phyloP scores from a whole-genome alignment of 2,329 filamentous ascomycete genomes.

The Fusarium buharicum region DNA sequence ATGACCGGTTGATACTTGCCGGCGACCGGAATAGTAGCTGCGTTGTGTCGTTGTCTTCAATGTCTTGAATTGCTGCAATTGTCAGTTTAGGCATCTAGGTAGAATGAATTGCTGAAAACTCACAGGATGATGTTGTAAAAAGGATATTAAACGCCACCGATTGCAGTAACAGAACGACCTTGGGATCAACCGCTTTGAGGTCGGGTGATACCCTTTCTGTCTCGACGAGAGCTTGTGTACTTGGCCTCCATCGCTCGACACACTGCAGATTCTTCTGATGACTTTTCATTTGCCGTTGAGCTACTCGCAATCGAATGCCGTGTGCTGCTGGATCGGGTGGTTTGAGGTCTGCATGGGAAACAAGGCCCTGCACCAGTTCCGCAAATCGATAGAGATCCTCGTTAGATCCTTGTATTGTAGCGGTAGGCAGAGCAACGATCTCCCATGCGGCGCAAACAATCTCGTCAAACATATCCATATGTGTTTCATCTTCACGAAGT shows the following conservation, averaged over 20 bases:
- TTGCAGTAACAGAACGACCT: constrained; percentile 30
- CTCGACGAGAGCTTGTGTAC: not conserved
- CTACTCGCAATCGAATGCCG: constrained; percentile 27
- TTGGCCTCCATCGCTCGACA: not conserved
- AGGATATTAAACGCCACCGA: constrained; percentile 40
- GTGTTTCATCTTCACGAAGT: constrained; percentile 19
- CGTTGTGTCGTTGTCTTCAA: constrained; percentile 12
- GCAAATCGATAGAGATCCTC: constrained; percentile 32
- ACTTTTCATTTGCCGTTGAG: constrained; percentile 32
- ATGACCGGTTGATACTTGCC: constrained; percentile 26
- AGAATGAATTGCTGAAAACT: not conserved
- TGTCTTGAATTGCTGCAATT: constrained; percentile 35
- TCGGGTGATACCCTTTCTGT: not conserved
- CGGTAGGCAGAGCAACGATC: constrained; percentile 1
- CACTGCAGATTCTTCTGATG: not conserved
- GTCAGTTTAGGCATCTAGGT: not conserved
- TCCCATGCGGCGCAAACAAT: constrained; percentile 41
- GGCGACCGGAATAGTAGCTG: constrained; percentile 12
- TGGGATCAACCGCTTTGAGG: constrained; percentile 23
- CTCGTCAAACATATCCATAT: constrained; percentile 40
- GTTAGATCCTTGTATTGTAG: not conserved
- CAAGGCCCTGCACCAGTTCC: constrained; percentile 39
- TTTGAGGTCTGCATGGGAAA: constrained; percentile 24
- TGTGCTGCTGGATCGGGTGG: constrained; percentile 4
- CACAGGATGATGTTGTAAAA: constrained; percentile 31